Evolutionary conservation across 345 rosid genomes (phyloP).

Genomic region (Arabidopsis thaliana): TAIR10.1 NC_003076.8:4108501-4109000

Average conservation of each 20-base stretch:
- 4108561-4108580: background rate
- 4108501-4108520: background rate
- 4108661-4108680: background rate
- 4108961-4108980: background rate
- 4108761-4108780: no score
- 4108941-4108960: no score
- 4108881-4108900: background rate
- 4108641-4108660: background rate
- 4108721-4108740: background rate
- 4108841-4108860: background rate
- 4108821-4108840: background rate
- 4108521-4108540: background rate
- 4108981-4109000: no score
- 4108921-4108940: background rate
- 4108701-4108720: background rate
- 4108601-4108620: background rate
- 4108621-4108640: background rate
- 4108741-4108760: no score
- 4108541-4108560: background rate
- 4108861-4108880: background rate
- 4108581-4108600: background rate
- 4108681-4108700: background rate
- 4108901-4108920: conserved; percentile 1
- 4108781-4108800: no score
- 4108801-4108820: background rate